Conservation (phyloP, 1,284 basidiomycete species). For the Sanguinoderma infundibulare region DNA sequence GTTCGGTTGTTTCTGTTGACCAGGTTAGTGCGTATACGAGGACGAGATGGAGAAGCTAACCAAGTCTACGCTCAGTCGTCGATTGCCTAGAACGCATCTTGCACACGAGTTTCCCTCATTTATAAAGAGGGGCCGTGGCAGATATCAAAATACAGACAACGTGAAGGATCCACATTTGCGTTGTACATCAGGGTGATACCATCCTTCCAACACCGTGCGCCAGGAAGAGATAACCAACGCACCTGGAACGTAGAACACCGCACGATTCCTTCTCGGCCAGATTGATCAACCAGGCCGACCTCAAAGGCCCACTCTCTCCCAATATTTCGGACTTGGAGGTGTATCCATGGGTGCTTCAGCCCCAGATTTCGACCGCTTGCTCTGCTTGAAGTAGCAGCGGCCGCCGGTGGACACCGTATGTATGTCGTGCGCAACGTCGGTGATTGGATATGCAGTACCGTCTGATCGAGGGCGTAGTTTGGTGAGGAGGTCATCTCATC, state of each 20-base stretch:
- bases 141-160: neutral
- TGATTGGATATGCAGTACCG: conserved; percentile 85
- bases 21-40: conserved; percentile 9
- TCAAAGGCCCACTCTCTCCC: conserved; percentile 78
- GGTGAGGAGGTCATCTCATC: conserved; percentile 4
- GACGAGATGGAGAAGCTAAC: neutral
- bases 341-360: conserved; percentile 74
- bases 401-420: conserved; percentile 60
- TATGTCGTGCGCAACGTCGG: conserved; percentile 72
- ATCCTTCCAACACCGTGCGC: neutral
- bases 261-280: conserved; percentile 62
- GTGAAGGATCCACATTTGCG: too few species aligned
- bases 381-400: neutral
- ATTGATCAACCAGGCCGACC: conserved; percentile 72
- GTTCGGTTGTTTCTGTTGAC: conserved; percentile 57
- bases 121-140: too few species aligned
- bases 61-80: neutral
- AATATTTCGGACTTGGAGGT: conserved; percentile 74
- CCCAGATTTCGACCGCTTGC: conserved; percentile 46
- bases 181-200: too few species aligned
- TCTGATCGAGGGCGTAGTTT: conserved; percentile 58
- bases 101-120: neutral
- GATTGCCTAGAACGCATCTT: neutral
- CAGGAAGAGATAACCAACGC: conserved; percentile 21
- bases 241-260: conserved; percentile 87